Evolutionary conservation across 106 monocot species (phyloP).

Genomic region (Apostasia ramifera): DNA sequence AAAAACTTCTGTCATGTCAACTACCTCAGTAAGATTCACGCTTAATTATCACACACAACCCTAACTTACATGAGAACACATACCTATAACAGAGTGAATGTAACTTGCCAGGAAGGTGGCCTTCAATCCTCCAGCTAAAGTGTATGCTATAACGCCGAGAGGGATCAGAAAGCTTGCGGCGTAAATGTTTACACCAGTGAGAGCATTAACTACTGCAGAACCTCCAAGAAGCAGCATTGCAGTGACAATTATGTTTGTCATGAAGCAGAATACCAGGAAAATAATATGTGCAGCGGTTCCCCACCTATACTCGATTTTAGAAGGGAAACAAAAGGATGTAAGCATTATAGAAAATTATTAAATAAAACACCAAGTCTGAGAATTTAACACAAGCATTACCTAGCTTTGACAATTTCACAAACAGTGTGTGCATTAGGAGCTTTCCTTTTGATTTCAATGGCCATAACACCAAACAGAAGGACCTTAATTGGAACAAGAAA

Average conservation of each 20-base stretch:
- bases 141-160: slow-evolving; percentile 87
- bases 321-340: not conserved
- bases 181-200: slow-evolving; percentile 85
- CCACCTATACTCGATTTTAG: slow-evolving; percentile 45
- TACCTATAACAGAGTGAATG: slow-evolving; percentile 94
- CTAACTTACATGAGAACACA: not conserved
- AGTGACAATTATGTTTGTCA: slow-evolving; percentile 96
- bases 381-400: slow-evolving; percentile 21
- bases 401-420: slow-evolving; percentile 89
- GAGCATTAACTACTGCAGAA: slow-evolving; percentile 92
- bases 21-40: too few species aligned
- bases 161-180: slow-evolving; percentile 94
- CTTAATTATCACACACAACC: too few species aligned
- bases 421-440: slow-evolving; percentile 92
- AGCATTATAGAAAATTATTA: not conserved
- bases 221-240: slow-evolving; percentile 98
- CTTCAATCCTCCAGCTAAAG: slow-evolving; percentile 89
- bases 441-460: slow-evolving; percentile 96
- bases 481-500: slow-evolving; percentile 35
- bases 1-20: too few species aligned
- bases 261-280: slow-evolving; percentile 92
- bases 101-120: slow-evolving; percentile 98
- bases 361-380: not conserved
- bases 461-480: slow-evolving; percentile 92
- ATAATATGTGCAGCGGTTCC: slow-evolving; percentile 78